Evolutionary conservation across 352 stramenopile species (phyloP).

Genomic region (Blastocystis sp.): DNA sequence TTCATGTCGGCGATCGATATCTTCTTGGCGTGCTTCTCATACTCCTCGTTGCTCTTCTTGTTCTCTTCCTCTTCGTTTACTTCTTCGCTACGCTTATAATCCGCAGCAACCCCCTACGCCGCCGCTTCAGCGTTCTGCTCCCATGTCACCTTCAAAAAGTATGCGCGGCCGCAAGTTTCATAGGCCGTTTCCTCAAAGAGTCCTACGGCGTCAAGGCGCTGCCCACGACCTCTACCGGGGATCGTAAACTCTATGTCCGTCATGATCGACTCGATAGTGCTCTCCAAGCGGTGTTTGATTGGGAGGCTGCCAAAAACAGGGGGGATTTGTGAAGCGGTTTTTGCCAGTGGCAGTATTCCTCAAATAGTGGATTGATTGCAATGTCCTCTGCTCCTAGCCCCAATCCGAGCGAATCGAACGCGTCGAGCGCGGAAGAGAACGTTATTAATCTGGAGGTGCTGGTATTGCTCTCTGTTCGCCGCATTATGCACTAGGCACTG

Average conservation of each 20-base stretch:
- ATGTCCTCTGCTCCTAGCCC: not conserved
- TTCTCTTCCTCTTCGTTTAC: not conserved
- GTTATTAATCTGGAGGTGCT: slow-evolving; percentile 36
- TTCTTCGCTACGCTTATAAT: not conserved
- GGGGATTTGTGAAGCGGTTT: not conserved
- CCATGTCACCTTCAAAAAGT: slow-evolving; percentile 36
- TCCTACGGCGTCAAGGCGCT: not conserved
- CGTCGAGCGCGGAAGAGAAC: not conserved
- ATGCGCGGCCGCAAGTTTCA: slow-evolving; percentile 23
- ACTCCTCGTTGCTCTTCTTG: not conserved
- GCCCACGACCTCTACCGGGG: not conserved
- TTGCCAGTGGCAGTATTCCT: not conserved
- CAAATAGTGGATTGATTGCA: not conserved
- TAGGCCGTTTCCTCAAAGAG: slow-evolving; percentile 47
- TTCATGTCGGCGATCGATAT: not conserved
- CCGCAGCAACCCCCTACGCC: not conserved
- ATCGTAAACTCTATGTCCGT: not conserved
- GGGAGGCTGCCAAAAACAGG: not conserved
- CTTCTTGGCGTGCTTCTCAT: slow-evolving; percentile 9
- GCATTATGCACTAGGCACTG: slow-evolving; percentile 7
- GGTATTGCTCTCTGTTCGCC: not conserved
- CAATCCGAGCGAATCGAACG: not conserved
- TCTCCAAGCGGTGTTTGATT: not conserved
- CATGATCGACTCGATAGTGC: not conserved
- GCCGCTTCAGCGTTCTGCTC: not conserved